These are phyloP conservation scores for Ustilago shanxiensis DNA, from an alignment of 1,284 basidiomycete species.

Conservation along the genomic window DNA sequence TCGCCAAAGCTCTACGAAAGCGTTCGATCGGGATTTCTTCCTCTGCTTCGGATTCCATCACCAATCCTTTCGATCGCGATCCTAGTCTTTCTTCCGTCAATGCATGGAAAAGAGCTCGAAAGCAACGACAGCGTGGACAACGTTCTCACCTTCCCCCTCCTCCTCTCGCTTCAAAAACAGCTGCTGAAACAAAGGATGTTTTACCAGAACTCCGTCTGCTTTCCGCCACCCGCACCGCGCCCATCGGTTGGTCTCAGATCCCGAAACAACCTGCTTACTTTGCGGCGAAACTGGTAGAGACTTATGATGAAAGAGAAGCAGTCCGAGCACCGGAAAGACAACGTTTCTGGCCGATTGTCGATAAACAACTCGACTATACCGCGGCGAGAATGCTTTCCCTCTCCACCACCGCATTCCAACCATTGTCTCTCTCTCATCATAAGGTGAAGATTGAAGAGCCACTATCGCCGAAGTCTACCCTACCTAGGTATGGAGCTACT, in stretches of 20 bases:
- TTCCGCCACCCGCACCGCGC: conserved; percentile 47
- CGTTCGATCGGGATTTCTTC: not conserved
- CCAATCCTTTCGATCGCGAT: not conserved
- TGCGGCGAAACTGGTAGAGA: conserved; percentile 3
- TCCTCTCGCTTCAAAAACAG: not conserved
- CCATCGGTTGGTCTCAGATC: conserved; percentile 35
- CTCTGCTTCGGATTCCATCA: not conserved
- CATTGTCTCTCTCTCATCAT: too few relatives aligned
- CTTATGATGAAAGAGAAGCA: conserved; percentile 28
- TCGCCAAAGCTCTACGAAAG: conserved; percentile 5
- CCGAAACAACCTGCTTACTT: not conserved
- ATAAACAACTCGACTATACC: conserved; percentile 46
- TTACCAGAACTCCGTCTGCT: conserved; percentile 51
- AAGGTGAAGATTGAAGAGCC: not conserved
- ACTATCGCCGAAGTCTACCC: conserved; percentile 23
- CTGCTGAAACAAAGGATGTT: conserved; percentile 5
- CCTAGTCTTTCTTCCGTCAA: not conserved
- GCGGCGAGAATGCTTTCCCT: conserved; percentile 46
- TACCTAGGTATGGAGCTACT: not conserved
- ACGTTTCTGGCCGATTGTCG: conserved; percentile 50
- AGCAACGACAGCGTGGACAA: not conserved
- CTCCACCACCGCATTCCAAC: conserved; percentile 5
- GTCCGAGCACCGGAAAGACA: conserved; percentile 33
- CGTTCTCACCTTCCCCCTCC: not conserved
- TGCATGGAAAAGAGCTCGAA: not conserved